phyloP scores from a whole-genome alignment of 441 rosid species.

The Erodium trifolium region DNA sequence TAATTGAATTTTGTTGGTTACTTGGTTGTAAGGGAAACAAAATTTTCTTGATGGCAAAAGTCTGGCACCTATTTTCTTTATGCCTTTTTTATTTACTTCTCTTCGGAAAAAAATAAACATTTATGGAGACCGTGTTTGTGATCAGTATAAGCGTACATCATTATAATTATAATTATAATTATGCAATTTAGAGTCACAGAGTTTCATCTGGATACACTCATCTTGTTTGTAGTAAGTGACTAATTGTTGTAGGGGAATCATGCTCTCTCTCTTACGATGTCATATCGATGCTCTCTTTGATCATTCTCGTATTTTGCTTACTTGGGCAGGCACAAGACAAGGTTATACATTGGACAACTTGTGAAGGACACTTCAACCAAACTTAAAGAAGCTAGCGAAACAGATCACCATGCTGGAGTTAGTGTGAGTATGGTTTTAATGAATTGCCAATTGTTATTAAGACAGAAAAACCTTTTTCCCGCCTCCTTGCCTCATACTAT shows the following conservation, averaged over 20 bases:
- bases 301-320: not conserved
- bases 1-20: not conserved
- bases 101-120: not conserved
- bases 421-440: slow-evolving; percentile 23
- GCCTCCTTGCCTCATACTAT: not conserved
- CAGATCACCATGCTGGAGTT: slow-evolving; percentile 35
- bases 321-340: slow-evolving; percentile 39
- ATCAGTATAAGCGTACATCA: not conserved
- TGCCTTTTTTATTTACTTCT: not conserved
- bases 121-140: not conserved
- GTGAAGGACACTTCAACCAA: slow-evolving; percentile 13
- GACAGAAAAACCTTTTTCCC: not conserved
- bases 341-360: slow-evolving; percentile 36
- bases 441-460: not conserved
- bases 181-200: not conserved
- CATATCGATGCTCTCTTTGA: not conserved
- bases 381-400: slow-evolving; percentile 19
- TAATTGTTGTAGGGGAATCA: not conserved
- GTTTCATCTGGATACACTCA: not conserved
- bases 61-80: not conserved
- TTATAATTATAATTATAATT: too few species aligned
- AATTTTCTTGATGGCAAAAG: not conserved
- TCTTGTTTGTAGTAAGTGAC: not conserved
- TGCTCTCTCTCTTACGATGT: not conserved
- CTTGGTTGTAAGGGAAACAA: not conserved